These are phyloP conservation scores for Fraxinus baroniana DNA, from an alignment of 305 asterid genomes.

Conservation along the genomic window DNA sequence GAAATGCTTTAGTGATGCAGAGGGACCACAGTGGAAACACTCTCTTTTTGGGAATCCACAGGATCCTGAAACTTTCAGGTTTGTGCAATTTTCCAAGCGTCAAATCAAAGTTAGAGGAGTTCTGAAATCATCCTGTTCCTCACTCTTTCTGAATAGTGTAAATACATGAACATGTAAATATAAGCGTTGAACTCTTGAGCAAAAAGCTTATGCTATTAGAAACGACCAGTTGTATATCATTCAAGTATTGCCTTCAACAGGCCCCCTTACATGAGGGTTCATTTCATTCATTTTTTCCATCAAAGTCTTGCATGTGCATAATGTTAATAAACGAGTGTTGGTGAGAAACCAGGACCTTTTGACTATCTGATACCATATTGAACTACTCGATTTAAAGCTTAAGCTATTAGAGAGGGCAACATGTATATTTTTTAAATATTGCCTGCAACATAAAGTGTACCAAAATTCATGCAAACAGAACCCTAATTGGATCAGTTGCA, in stretches of 20 bases:
- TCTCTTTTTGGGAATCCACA: constrained; percentile 96
- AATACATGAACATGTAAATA: neutral
- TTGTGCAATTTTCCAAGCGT: constrained; percentile 19
- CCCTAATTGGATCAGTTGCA: constrained; percentile 1
- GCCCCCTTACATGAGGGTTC: neutral
- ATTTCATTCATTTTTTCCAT: neutral
- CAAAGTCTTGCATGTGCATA: neutral
- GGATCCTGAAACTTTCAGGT: constrained; percentile 95
- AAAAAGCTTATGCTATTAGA: neutral
- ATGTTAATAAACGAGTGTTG: neutral
- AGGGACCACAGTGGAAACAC: constrained; percentile 91
- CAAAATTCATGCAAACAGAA: constrained; percentile 15
- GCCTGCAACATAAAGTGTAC: constrained; percentile 10
- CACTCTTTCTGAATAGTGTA: constrained; percentile 4
- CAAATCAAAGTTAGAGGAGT: constrained; percentile 5
- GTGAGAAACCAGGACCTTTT: neutral
- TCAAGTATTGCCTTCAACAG: neutral
- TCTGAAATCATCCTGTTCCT: constrained; percentile 14
- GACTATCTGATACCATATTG: neutral
- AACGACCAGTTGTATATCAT: neutral
- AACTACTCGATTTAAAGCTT: neutral
- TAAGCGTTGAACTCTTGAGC: neutral
- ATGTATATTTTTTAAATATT: neutral
- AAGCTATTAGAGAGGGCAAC: neutral
- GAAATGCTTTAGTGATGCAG: constrained; percentile 82